phyloP scores from a whole-genome alignment of 805 yeast species.

The Torulaspora delbrueckii region DNA sequence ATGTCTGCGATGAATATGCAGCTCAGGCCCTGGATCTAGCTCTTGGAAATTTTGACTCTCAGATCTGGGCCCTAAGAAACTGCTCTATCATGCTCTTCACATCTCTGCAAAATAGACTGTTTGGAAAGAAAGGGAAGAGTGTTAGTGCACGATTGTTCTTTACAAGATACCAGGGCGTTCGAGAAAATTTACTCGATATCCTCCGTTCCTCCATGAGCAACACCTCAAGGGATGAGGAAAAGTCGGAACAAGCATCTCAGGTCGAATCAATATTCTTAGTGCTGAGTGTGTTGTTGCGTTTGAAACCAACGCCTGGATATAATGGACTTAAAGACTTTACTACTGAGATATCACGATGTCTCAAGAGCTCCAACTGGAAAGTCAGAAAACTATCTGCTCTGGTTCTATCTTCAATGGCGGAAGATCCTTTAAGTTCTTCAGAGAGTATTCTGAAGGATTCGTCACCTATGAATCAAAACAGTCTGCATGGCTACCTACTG shows the following conservation, averaged over 20 bases:
- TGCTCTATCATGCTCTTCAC: conserved; percentile 93
- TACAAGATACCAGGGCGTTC: conserved; percentile 52
- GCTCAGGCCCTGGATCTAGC: conserved; percentile 58
- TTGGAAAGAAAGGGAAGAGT: conserved; percentile 51
- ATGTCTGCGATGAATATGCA: conserved; percentile 45
- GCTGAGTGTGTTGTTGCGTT: conserved; percentile 61
- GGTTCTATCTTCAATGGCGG: conserved; percentile 51
- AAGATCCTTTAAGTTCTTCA: conserved; percentile 32
- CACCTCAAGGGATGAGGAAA: not conserved
- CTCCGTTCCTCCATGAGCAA: conserved; percentile 33
- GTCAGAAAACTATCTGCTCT: conserved; percentile 83
- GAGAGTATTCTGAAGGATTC: conserved; percentile 23
- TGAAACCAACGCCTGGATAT: conserved; percentile 57
- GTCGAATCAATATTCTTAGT: conserved; percentile 71
- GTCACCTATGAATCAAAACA: conserved; percentile 38
- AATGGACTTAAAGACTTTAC: conserved; percentile 50
- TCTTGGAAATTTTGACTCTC: conserved; percentile 56
- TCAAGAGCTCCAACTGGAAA: conserved; percentile 65
- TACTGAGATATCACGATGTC: conserved; percentile 43
- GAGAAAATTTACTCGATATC: conserved; percentile 43
- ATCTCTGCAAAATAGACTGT: conserved; percentile 71
- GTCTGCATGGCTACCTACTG: conserved; percentile 55
- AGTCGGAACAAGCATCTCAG: conserved; percentile 21
- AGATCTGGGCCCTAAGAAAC: conserved; percentile 81
- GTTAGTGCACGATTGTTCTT: conserved; percentile 67